phyloP scores from a whole-genome alignment of 768 basidiomycete genomes.

The Lenzites betulinus region DNA sequence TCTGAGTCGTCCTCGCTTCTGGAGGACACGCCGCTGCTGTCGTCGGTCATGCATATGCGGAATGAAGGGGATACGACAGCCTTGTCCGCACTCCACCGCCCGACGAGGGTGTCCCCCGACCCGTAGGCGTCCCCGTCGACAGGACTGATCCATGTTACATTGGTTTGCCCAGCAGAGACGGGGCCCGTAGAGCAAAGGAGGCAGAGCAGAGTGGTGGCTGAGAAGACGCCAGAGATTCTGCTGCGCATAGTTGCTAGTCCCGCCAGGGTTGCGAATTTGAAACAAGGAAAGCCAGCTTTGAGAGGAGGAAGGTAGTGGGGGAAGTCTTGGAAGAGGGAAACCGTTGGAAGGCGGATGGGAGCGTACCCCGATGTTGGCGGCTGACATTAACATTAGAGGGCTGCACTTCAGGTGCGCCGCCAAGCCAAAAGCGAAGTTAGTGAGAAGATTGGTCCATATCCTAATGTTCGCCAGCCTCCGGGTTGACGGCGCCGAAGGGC shows the following conservation, averaged over 20 bases:
- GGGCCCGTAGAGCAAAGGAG: background rate
- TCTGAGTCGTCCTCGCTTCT: background rate
- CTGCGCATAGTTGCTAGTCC: background rate
- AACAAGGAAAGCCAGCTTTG: conserved; percentile 5
- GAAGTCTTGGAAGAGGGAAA: background rate
- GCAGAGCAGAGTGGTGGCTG: conserved; percentile 1
- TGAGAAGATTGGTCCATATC: no score
- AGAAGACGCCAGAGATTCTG: conserved; percentile 7
- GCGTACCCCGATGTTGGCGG: background rate
- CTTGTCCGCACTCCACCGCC: conserved; percentile 32
- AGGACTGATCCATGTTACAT: conserved; percentile 34
- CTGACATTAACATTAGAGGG: background rate
- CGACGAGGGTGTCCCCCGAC: conserved; percentile 36
- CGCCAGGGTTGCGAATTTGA: background rate
- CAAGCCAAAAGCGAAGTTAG: background rate
- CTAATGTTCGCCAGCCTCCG: background rate
- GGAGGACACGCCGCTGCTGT: background rate
- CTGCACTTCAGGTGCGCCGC: background rate
- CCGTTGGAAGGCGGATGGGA: no score
- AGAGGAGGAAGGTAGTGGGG: background rate
- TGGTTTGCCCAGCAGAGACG: conserved; percentile 6
- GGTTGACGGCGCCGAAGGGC: background rate
- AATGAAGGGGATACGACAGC: conserved; percentile 37
- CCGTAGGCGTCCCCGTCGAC: conserved; percentile 29
- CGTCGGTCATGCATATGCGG: conserved; percentile 31